Base-by-base conservation (phyloP, 75 land plant species). In the Cunninghamia lanceolata region DNA sequence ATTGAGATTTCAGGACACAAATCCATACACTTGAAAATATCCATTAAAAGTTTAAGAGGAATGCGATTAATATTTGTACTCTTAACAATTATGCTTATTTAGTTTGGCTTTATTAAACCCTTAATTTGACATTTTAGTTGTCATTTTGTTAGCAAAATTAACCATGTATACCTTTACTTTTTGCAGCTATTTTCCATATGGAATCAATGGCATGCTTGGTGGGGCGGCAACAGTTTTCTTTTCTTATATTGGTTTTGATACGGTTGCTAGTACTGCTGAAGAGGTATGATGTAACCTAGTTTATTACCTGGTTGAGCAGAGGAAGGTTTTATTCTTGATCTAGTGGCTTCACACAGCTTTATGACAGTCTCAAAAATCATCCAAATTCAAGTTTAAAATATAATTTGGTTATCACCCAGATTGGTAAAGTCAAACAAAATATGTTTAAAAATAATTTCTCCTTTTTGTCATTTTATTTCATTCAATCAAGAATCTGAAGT, bases 161-260 rank as follows among this genome's bases (percentile, higher is more conserved):
- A 80, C 39, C 39, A 43, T 43, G 25, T 16, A 35, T 25, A n/a
- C 47, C 50, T 47, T 47, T 59, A 66, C 13, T 71, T 74, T 82
- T 45, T 85, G 47, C 88, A 98, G 99, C 52, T 98, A 93, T 87
- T 91, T 98, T 47, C 99, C 99, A 19, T 96, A 86, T 89, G 99
- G 99, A 28, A 86, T 97, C 6, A 93, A 93, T 92, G 99, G 99
- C 17, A 89, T 97, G 97, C 97, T 98, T 88, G 95, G 95, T 82
- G 99, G 99, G 13, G 95, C 99, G 70, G 99, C 99, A 43, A 98
- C 99, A 52, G 97, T 98, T 84, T 98, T 98, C 92, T 98, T 97
- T 90, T 93, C 99, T 38, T 98, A 90, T 36, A 96, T 98, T 83
- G 99, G 99, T 43, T 98, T 98, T 93, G 99, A 98, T 89, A 89